Evolutionary conservation across 805 yeast species (phyloP), one percentile per base, ranked within the genome.

Genomic region (Cyberlindnera mississippiensis): DNA sequence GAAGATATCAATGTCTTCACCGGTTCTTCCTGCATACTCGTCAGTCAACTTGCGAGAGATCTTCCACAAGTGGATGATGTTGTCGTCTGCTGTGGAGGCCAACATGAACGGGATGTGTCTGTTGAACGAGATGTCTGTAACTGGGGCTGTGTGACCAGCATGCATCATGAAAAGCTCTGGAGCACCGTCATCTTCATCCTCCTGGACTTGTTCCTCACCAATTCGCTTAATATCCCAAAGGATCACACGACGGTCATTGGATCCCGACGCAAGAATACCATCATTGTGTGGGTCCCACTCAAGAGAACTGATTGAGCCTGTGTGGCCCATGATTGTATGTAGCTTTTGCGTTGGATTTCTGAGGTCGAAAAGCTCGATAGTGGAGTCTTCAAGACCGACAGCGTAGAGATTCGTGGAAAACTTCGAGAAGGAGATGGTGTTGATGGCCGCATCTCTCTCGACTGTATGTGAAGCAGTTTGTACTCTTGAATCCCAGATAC

Each of bases 131-230:
- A 85, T 69, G 59, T 85, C 95, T 33, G 81, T 79, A 14, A 85
- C 81, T 6, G 82, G 71, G 14, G 87, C 82, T 15, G 89, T 81
- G 57, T 88, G 96, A 16, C 96, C 96, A 29, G 95, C 95, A 59
- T 88, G 96, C 82, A 88, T 84, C 89, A 87, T 84, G 53, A 87
- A 68, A 28, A 88, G 64, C 60, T 88, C 96, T 4, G 96, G 91
- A 20, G 84, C 84, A 30, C 95, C 96, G 55, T 88, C 96, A 50
- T 85, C 95, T 24, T 88, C 85, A 57, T 88, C 96, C 51, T 87
- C 96, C 51, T 80, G 89, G 12, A 72, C 73, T 60, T 86, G 95
- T 56, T 87, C 96, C 48, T 80, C 85, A 4, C 96, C 96, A 28
- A 88, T 82, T 51, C 76, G 80, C 35, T 70, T 67, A 43, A 87